Percentiles rank a stretch among this genome's conserved stretches.
These are phyloP conservation scores for Tuctoria greenei DNA, from an alignment of 176 grass and related monocot species.

Conservation along the genomic window DNA sequence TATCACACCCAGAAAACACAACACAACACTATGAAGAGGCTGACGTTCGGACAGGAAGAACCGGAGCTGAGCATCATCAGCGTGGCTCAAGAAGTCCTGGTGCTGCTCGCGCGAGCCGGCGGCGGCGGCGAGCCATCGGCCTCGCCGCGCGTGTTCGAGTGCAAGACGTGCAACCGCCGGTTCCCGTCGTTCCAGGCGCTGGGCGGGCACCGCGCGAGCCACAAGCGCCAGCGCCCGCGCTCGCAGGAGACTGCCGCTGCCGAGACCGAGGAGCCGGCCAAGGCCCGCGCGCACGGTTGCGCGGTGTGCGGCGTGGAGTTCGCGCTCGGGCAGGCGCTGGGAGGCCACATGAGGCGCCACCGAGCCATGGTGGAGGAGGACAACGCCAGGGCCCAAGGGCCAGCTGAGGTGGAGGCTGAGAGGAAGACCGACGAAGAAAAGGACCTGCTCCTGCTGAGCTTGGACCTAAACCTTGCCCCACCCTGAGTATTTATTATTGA, in stretches of 20 bases:
- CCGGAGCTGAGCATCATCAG: conserved; percentile 27
- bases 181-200: conserved; percentile 75
- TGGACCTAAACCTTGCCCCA: conserved; percentile 42
- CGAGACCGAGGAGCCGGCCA: background rate
- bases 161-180: conserved; percentile 57
- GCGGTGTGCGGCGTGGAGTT: conserved; percentile 60
- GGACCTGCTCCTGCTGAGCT: conserved; percentile 4
- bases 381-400: background rate
- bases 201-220: conserved; percentile 62
- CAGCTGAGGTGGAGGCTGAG: background rate
- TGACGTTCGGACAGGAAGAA: conserved; percentile 28
- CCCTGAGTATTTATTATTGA: background rate
- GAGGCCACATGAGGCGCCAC: conserved; percentile 76
- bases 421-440: background rate
- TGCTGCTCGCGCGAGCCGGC: conserved; percentile 22
- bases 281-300: conserved; percentile 50
- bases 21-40: conserved; percentile 27
- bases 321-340: conserved; percentile 58
- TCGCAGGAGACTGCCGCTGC: background rate
- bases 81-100: conserved; percentile 42
- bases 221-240: conserved; percentile 49
- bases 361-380: background rate
- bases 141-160: conserved; percentile 48
- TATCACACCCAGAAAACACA: background rate
- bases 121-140: conserved; percentile 12